Evolutionary conservation across 2,329 filamentous ascomycete genomes (phyloP).

Genomic region (Aspergillus niger): DNA sequence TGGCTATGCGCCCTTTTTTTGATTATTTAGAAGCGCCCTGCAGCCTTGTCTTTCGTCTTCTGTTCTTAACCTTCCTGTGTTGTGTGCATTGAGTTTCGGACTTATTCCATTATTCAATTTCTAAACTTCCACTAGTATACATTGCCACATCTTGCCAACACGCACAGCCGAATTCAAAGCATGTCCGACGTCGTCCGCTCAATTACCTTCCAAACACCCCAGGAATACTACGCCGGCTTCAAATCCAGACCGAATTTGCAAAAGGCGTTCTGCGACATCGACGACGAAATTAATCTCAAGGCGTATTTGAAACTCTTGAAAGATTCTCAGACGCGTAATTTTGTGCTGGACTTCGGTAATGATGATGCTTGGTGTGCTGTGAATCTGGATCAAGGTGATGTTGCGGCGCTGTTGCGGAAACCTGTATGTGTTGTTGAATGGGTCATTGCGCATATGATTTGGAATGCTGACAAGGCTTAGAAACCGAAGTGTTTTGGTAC

Average conservation of each 20-base stretch:
- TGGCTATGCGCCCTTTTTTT: background rate
- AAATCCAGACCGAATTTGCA: slow-evolving; percentile 20
- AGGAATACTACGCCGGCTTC: slow-evolving; percentile 38
- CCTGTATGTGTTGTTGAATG: slow-evolving; percentile 28
- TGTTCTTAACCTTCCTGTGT: background rate
- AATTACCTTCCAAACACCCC: slow-evolving; percentile 21
- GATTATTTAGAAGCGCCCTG: background rate
- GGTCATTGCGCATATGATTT: no score
- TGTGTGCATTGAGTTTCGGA: background rate
- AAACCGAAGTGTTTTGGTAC: slow-evolving; percentile 56
- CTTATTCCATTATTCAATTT: no score
- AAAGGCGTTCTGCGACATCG: slow-evolving; percentile 41
- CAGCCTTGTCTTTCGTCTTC: background rate
- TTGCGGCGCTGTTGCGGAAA: slow-evolving; percentile 36
- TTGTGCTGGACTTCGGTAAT: slow-evolving; percentile 48
- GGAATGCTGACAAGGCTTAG: slow-evolving; percentile 26
- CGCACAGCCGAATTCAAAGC: no score
- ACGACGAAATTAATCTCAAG: slow-evolving; percentile 36
- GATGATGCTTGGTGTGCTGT: slow-evolving; percentile 45
- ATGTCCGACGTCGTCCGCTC: slow-evolving; percentile 18
- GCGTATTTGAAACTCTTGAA: slow-evolving; percentile 32
- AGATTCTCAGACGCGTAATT: slow-evolving; percentile 39
- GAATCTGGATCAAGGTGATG: slow-evolving; percentile 38
- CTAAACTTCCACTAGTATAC: no score
- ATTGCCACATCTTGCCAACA: no score